Base-by-base conservation (phyloP, 164 flowering plant species). In the Annona cherimola region DNA sequence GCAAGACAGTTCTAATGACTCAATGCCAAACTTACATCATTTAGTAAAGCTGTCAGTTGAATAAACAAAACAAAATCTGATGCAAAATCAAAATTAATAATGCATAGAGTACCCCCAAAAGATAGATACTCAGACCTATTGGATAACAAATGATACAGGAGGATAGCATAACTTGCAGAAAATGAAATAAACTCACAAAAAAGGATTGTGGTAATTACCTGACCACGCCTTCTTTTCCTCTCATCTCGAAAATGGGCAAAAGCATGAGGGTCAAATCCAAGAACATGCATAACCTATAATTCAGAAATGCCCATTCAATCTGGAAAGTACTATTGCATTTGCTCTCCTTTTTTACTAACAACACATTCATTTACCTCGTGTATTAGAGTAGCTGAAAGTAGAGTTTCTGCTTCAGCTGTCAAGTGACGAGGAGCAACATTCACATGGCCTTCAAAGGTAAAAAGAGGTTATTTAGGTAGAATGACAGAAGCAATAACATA, bases 211-310 rank as follows among this genome's bases (percentile, higher is more conserved):
- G 20, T 3, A 66, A 61, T 70, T 84, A 96, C 99, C 94, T 87
- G 86, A 78, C 67, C 82, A 54, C 99, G 97, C 81, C 99, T 85
- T 77, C 95, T 88, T 88, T 92, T 92, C 78, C 97, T 88, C 84
- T 96, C 99, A 81, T 96, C 98, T 72, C 99, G 87, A 78, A 96
- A 96, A 81, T 96, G 99, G 61, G 98, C 86, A 79, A 96, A 96
- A 76, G 99, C 99, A 83, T 96, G 99, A 61, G 99, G 99, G 81
- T 96, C 99, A 84, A 96, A 96, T 46, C 99, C 99, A 77, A 96
- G 96, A 79, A 96, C 99, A 77, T 96, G 99, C 97, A 96, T 96
- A 45, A 96, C 99, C 99, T 95, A 77, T 65, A 74, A 64, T 40
- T 42, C 5, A 63, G 69, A 75, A 62, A 2, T 42, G 50, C 20